Evolutionary conservation across 164 flowering plant species (phyloP), one percentile per base, ranked within the genome.

Genomic region (grape (Vitis vinifera)): DNA sequence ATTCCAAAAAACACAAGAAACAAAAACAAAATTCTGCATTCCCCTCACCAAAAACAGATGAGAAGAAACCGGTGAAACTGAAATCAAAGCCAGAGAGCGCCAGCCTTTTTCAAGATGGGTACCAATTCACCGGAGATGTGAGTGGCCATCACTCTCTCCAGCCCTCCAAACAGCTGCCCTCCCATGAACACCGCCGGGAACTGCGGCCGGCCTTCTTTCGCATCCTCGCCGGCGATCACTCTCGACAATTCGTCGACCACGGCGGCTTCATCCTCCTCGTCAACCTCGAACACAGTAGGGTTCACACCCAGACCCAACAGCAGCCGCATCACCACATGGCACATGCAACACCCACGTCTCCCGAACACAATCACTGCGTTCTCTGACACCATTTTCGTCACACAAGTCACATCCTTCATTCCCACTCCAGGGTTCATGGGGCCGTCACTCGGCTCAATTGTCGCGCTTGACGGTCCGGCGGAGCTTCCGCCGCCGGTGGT

Each of bases 91-190:
- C 87, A 86, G 55, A 86, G 61, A 15, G 89, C 89, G 0, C 85
- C 78, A 44, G 83, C 87, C 30, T 80, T 55, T 71, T 80, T 86
- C 67, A 86, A 69, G 16, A 80, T 77, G 1, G 87, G 89, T 29
- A 83, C 77, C 74, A 86, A 67, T 48, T 86, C 89, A 15, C 87
- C 89, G 6, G 87, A 74, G 31, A 86, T 83, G 74, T 86, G 89
- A 48, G 84, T 75, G 1, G 79, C 78, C 87, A 86, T 86, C 8
- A 86, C 76, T 47, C 65, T 75, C 7, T 86, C 87, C 52, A 86
- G 59, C 6, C 89, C 89, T 10, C 87, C 87, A n/a, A 86, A 78
- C 51, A 83, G 62, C 76, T 67, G 74, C 37, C 89, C 89, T 9
- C 87, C 89, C 2, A 86, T 77, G 61, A 83, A 85, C 51, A 85